phyloP scores from a whole-genome alignment of 78 protist genomes.

The Dictyostelium citrinum region DNA sequence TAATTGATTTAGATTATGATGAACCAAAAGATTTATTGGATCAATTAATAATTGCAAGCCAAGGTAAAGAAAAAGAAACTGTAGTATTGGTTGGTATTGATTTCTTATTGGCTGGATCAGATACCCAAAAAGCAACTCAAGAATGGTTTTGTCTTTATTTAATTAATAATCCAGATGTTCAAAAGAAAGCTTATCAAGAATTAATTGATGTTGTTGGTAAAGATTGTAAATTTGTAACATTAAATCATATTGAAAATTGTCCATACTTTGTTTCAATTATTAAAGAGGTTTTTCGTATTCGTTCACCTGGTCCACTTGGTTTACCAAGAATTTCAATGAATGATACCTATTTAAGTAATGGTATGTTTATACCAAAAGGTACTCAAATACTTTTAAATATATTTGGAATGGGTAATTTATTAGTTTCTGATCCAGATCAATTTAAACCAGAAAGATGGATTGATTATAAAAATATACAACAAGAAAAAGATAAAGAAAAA shows the following conservation, averaged over 20 bases:
- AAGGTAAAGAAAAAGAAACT: slow-evolving; percentile 1
- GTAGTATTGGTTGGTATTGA: neutral
- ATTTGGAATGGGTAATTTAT: slow-evolving; percentile 16
- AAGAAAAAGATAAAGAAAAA: neutral
- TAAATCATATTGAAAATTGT: neutral
- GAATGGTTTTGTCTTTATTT: neutral
- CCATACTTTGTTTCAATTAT: neutral
- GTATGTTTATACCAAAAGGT: slow-evolving; percentile 13
- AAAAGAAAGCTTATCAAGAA: slow-evolving; percentile 33
- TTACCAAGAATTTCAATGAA: slow-evolving; percentile 17
- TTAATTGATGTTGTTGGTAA: neutral
- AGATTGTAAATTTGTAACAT: neutral
- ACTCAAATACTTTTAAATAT: slow-evolving; percentile 14
- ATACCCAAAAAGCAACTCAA: neutral
- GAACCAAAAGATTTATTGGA: slow-evolving; percentile 21
- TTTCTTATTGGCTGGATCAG: neutral
- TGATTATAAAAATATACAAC: neutral
- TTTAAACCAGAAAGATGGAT: slow-evolving; percentile 51
- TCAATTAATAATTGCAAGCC: neutral
- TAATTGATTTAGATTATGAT: neutral
- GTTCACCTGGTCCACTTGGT: slow-evolving; percentile 28
- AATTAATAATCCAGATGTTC: neutral
- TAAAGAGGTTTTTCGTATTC: slow-evolving; percentile 8
- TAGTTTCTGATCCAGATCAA: neutral
- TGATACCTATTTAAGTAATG: neutral